Evolutionary conservation across 2,329 filamentous ascomycete species (phyloP), one percentile per base, ranked within the genome.

Genomic region (Colletotrichum tamarilloi): DNA sequence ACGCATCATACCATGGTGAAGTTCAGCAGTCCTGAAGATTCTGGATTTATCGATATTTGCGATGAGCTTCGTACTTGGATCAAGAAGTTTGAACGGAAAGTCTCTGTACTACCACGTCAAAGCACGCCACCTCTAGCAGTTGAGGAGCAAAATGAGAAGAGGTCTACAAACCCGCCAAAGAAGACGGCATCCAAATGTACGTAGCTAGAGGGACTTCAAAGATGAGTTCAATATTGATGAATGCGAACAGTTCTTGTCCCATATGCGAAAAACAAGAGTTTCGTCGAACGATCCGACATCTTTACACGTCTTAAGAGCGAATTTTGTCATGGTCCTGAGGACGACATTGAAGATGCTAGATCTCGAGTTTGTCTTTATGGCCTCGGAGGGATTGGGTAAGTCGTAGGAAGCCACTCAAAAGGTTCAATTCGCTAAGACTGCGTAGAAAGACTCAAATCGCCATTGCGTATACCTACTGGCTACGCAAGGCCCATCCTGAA

Each of bases 361-460:
- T 59, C 32, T 4, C 19, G 22, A 42, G 58, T 64, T 2, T 67
- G 75, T 16, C 71, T 80, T 22, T 76, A 70, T 55, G 79, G 79
- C 12, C 73, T 80, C 1, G 78, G 78, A 4, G 78, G 79, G 9
- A 74, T 77, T 19, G 78, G 78, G 76, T 79, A 75, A 12, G 35
- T 16, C 11, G 53, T 42, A 22, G 11, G 12, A 14, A 19, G 19
- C 6, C 42, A 5, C 11, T 32, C 16, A 19, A 14, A 7, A 6
- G 5, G 62, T 9, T 52, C 11, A 16, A 52, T 60, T 22, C 49
- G 8, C 69, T 76, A 28, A 78, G 32, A 24, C 19, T 8, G 8
- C 4, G 32, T 57, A 81, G 79, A 12, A 82, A 81, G 76, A 80
- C 80, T 7, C 80, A 81, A 62, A 77, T 81, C 19, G 80, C 79